Evolutionary conservation across 2,329 filamentous ascomycete species (phyloP).

Genomic region (Clarireedia hainanense): DNA sequence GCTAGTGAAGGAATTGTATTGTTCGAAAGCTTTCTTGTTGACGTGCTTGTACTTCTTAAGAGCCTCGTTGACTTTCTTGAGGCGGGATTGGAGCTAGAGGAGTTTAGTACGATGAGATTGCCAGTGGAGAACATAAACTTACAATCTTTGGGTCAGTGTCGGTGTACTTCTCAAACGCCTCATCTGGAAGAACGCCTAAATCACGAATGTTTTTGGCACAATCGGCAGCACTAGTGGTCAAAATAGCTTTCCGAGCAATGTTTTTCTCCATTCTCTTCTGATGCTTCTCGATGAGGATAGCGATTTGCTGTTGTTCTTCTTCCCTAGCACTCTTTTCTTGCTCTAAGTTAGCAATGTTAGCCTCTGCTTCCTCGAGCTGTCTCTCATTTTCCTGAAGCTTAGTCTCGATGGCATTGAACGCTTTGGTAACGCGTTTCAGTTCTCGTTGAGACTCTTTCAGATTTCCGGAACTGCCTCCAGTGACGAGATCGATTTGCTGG

Average conservation of each 20-base stretch:
- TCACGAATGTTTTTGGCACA: constrained; percentile 86
- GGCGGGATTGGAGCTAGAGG: constrained; percentile 36
- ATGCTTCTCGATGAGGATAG: constrained; percentile 70
- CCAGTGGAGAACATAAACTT: constrained; percentile 27
- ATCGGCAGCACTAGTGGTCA: constrained; percentile 70
- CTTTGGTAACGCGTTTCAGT: constrained; percentile 67
- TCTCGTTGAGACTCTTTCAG: constrained; percentile 75
- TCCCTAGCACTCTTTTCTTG: constrained; percentile 54
- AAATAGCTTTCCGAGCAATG: constrained; percentile 76
- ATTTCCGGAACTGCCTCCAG: constrained; percentile 53
- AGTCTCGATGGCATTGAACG: constrained; percentile 56
- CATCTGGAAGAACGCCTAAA: constrained; percentile 85
- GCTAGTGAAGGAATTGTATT: constrained; percentile 94
- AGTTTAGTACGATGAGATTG: constrained; percentile 1
- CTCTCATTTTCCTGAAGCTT: constrained; percentile 69
- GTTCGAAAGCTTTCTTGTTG: constrained; percentile 99
- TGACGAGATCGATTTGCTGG: constrained; percentile 61
- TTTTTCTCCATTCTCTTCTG: constrained; percentile 90
- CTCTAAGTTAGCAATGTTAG: constrained; percentile 31
- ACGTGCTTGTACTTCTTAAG: constrained; percentile 96
- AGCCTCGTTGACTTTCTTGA: constrained; percentile 86
- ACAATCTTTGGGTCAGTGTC: constrained; percentile 73
- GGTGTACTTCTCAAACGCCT: constrained; percentile 86
- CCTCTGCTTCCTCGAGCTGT: constrained; percentile 52
- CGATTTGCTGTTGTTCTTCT: constrained; percentile 66